Percentiles rank a stretch among this genome's conserved stretches.
These are phyloP conservation scores for Naegleria fowleri DNA, from an alignment of 208 protist genomes.

Conservation along the genomic window DNA sequence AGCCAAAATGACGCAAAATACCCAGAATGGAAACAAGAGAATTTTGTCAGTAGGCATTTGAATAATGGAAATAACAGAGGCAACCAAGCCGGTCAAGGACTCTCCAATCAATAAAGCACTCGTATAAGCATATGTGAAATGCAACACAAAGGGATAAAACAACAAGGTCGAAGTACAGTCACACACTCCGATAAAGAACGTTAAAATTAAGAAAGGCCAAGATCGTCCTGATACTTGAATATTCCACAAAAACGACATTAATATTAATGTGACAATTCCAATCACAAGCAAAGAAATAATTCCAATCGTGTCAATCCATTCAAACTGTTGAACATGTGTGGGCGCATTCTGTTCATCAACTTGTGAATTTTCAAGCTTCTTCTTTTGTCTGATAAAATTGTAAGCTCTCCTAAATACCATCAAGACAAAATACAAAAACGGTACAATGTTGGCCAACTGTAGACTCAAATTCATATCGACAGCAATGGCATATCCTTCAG, in stretches of 20 bases:
- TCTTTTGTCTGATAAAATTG: neutral
- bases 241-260: neutral
- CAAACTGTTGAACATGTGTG: neutral
- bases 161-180: neutral
- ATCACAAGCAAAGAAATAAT: neutral
- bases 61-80: neutral
- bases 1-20: neutral
- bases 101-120: neutral
- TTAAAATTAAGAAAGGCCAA: neutral
- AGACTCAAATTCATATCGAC: neutral
- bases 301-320: neutral
- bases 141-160: neutral
- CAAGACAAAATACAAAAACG: neutral
- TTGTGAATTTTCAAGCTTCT: too few species aligned
- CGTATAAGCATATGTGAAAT: neutral
- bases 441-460: neutral
- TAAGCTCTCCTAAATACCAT: neutral
- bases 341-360: too few species aligned
- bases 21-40: neutral
- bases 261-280: neutral
- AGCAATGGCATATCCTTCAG: neutral
- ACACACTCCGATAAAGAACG: neutral
- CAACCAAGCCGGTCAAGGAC: neutral
- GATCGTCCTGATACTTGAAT: neutral
- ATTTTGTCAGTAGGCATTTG: neutral